Evolutionary conservation across 106 monocot genomes (phyloP), one percentile per base, ranked within the genome.

Genomic region (Allium sativum): DNA sequence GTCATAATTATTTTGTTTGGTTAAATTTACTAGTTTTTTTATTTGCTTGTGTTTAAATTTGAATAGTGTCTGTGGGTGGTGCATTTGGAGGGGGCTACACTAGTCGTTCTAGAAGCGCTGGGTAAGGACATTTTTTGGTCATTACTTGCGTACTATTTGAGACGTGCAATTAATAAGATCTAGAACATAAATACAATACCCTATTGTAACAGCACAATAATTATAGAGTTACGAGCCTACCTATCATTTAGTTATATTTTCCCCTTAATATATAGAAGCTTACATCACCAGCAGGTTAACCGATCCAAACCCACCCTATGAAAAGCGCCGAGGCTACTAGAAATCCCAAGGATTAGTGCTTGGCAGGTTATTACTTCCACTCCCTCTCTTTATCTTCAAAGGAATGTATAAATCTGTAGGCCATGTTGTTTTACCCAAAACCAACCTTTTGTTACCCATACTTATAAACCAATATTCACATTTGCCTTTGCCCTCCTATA

Each of bases 321-420:
- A 84, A 47, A 87, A 93, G 79, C 87, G 79, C 68, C 87, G 82
- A 87, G 87, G 79, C 70, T 92, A 93, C 77, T 93, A 93, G 81
- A 50, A 31, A 42, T 68, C 55, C 67, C 52, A 54, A 46, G 65
- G 69, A 59, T 72, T 80, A 76, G 74, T 62, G 50, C 64, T n/a
- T 40, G 58, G 72, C 87, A 92, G 92, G 92, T 92, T 87, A 79
- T 18, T 68, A 58, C 68, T 76, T 55, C 64, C 68, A 72, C 44
- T 62, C 62, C 44, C 62, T 70, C 9, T 58, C 78, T 55, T 67
- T 54, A 40, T 70, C 65, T 52, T 68, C 58, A 69, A 70, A 73
- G 47, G 13, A 8, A 47, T 58, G 42, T 8, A 53, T 48, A 61
- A 17, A 52, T 61, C 61, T 56, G 62, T 69, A 58, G 56, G 52